Evolutionary conservation across 2,329 filamentous ascomycete species (phyloP).

Genomic region (Stachybotrys echinatus): DNA sequence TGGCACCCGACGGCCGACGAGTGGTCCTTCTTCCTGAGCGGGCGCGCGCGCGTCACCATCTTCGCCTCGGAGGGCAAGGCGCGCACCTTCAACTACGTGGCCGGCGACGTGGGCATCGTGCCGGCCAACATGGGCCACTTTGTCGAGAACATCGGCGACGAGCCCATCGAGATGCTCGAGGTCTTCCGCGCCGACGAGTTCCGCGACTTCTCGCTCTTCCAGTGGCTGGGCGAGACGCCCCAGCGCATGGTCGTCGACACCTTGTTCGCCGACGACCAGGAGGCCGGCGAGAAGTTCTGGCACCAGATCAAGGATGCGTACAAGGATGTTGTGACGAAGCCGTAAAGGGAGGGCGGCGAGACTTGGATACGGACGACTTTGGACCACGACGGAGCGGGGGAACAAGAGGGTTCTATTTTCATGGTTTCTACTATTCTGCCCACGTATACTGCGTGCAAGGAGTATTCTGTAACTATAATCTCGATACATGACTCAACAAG

Average conservation of each 20-base stretch:
- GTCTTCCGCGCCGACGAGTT: constrained; percentile 69
- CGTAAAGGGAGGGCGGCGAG: constrained; percentile 4
- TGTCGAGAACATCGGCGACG: constrained; percentile 75
- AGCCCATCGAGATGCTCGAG: constrained; percentile 70
- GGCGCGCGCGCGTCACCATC: constrained; percentile 67
- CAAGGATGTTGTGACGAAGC: constrained; percentile 48
- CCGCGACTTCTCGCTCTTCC: constrained; percentile 66
- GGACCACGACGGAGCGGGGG: neutral
- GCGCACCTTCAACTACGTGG: constrained; percentile 69
- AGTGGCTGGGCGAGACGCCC: constrained; percentile 71
- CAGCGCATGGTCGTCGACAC: constrained; percentile 61
- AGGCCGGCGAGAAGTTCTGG: constrained; percentile 58
- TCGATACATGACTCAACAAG: no score
- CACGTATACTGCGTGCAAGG: no score
- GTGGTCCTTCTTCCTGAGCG: constrained; percentile 74
- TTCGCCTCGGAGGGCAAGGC: constrained; percentile 66
- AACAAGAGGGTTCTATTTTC: no score
- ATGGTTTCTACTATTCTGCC: no score
- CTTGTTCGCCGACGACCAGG: constrained; percentile 56
- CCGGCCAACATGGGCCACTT: constrained; percentile 76
- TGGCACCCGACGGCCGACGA: constrained; percentile 78
- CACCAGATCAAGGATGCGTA: constrained; percentile 55
- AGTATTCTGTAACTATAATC: no score
- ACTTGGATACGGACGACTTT: neutral
- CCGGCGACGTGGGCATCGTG: constrained; percentile 73